phyloP scores from a whole-genome alignment of 164 flowering plant species.

The Cinnamomum chago region DNA sequence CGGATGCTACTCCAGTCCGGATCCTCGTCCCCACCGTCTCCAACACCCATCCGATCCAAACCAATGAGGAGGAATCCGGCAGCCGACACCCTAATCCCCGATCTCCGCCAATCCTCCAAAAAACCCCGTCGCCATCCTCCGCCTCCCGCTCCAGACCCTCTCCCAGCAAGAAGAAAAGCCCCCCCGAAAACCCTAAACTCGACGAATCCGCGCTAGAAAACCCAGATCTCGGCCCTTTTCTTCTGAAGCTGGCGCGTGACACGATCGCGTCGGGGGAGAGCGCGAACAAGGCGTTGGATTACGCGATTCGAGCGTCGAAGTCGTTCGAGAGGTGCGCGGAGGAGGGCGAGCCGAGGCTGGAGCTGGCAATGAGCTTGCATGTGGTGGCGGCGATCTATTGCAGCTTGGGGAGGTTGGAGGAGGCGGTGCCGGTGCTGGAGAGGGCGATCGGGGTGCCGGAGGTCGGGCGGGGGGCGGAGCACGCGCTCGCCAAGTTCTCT shows the following conservation, averaged over 20 bases:
- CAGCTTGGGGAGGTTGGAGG: constrained; percentile 86
- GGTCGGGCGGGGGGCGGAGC: constrained; percentile 59
- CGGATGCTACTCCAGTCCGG: constrained; percentile 15
- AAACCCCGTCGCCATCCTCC: constrained; percentile 54
- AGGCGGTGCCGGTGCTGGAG: constrained; percentile 87
- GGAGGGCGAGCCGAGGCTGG: constrained; percentile 77
- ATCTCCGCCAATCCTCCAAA: constrained; percentile 36
- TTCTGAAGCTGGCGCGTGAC: constrained; percentile 85
- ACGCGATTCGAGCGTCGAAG: constrained; percentile 80
- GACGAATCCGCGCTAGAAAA: constrained; percentile 80
- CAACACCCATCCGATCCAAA: constrained; percentile 5
- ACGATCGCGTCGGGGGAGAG: constrained; percentile 93
- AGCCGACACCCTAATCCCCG: constrained; percentile 24
- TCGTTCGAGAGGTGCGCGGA: constrained; percentile 79
- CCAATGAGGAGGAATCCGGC: constrained; percentile 14
- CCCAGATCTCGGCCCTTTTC: constrained; percentile 97
- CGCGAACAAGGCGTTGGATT: constrained; percentile 79
- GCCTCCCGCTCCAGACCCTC: constrained; percentile 60
- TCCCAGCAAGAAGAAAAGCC: constrained; percentile 43
- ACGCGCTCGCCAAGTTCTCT: constrained; percentile 88
- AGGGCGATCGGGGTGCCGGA: constrained; percentile 78
- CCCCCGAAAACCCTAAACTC: constrained; percentile 20
- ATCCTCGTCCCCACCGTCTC: constrained; percentile 9
- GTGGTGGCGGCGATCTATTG: constrained; percentile 94
- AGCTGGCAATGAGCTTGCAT: constrained; percentile 88